phyloP scores from a whole-genome alignment of 495 filamentous ascomycete genomes.

The Margaritispora aquatica region DNA sequence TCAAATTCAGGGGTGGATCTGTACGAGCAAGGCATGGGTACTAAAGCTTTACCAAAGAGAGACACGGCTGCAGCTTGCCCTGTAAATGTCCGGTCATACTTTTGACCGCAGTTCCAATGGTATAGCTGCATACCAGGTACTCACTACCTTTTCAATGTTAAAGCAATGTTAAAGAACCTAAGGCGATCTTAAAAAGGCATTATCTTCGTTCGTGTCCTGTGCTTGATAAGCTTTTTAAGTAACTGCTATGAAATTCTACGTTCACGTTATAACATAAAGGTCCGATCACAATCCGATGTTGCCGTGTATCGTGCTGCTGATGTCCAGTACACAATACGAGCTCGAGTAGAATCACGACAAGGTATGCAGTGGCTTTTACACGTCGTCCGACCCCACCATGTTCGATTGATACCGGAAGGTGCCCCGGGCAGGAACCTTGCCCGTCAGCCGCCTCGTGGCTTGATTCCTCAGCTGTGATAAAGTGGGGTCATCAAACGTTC shows the following conservation, averaged over 20 bases:
- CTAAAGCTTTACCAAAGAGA: neutral
- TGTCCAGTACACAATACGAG: too few relatives aligned
- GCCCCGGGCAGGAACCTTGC: neutral
- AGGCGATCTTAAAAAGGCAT: too few relatives aligned
- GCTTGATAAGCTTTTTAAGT: neutral
- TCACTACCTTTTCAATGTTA: neutral
- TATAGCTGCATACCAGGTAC: neutral
- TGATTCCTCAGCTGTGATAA: neutral
- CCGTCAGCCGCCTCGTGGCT: neutral
- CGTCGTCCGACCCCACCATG: too few relatives aligned
- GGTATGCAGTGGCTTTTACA: too few relatives aligned
- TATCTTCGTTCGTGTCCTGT: too few relatives aligned
- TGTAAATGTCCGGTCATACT: neutral
- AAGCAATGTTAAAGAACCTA: too few relatives aligned
- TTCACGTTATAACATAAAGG: too few relatives aligned
- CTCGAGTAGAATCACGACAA: too few relatives aligned
- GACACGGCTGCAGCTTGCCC: neutral
- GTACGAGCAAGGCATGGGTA: neutral
- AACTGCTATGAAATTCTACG: neutral
- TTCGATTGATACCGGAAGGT: too few relatives aligned
- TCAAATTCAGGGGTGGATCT: too few relatives aligned
- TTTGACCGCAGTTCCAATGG: neutral
- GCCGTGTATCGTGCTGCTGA: too few relatives aligned
- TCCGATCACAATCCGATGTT: too few relatives aligned
- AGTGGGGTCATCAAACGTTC: neutral